phyloP scores from a whole-genome alignment of 768 basidiomycete species.

The Collybia mongolica region DNA sequence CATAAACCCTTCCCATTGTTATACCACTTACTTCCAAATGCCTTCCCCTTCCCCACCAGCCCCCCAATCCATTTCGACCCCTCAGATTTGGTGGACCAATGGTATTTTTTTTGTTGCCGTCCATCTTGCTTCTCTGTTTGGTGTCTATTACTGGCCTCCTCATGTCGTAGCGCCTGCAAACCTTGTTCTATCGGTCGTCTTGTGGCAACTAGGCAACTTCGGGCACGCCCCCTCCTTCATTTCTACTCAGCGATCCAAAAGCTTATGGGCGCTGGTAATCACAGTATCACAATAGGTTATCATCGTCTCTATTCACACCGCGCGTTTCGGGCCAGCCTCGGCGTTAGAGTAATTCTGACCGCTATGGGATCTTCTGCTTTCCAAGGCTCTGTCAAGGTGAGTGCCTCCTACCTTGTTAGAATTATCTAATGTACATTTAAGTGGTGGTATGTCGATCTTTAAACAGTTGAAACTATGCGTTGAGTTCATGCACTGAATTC shows the following conservation, averaged over 20 bases:
- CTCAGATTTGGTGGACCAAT: conserved; percentile 64
- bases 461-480: not conserved
- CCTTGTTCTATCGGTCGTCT: conserved; percentile 48
- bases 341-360: conserved; percentile 58
- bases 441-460: conserved; percentile 49
- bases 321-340: conserved; percentile 57
- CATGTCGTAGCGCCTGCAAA: conserved; percentile 41
- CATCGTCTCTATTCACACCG: conserved; percentile 80
- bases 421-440: conserved; percentile 13
- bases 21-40: not conserved
- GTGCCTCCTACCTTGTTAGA: conserved; percentile 2
- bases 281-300: conserved; percentile 73
- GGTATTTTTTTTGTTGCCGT: conserved; percentile 52
- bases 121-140: conserved; percentile 57
- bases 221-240: conserved; percentile 41
- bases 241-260: not conserved
- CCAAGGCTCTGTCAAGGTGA: conserved; percentile 77
- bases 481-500: not conserved
- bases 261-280: not conserved
- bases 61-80: conserved; percentile 8
- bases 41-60: not conserved
- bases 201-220: conserved; percentile 73
- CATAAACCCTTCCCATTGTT: not conserved
- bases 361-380: conserved; percentile 70
- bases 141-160: conserved; percentile 50